These are phyloP conservation scores for Sporisorium reilianum DNA, from an alignment of 1,284 basidiomycete species.

Conservation along the genomic window DNA sequence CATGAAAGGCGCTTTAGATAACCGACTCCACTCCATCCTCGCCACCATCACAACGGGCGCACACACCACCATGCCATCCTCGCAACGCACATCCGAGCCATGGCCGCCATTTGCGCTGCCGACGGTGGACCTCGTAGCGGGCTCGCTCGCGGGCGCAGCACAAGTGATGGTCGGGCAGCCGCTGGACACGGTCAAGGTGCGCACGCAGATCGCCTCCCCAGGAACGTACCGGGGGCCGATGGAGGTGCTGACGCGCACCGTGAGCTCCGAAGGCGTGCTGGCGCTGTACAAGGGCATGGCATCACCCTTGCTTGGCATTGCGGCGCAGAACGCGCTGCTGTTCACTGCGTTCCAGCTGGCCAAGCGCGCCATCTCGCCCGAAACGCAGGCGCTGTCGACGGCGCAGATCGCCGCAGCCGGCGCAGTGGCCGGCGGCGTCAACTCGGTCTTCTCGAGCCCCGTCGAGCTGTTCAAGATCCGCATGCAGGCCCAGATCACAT, in stretches of 20 bases:
- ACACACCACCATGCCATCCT: background rate
- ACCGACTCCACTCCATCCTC: background rate
- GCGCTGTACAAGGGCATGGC: slow-evolving; percentile 76
- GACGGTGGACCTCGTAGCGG: slow-evolving; percentile 50
- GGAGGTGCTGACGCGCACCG: slow-evolving; percentile 47
- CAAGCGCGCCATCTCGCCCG: slow-evolving; percentile 83
- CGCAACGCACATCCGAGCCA: slow-evolving; percentile 4
- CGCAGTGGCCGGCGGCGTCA: slow-evolving; percentile 88
- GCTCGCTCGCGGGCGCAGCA: slow-evolving; percentile 52
- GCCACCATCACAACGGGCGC: background rate
- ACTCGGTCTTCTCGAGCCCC: slow-evolving; percentile 81
- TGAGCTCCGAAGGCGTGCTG: slow-evolving; percentile 41
- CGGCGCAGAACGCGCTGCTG: slow-evolving; percentile 93
- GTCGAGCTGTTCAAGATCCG: slow-evolving; percentile 80
- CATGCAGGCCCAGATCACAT: slow-evolving; percentile 92
- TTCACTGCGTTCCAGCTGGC: slow-evolving; percentile 89
- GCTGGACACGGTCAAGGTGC: slow-evolving; percentile 56
- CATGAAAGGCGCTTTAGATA: slow-evolving; percentile 1
- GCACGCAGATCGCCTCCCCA: slow-evolving; percentile 47
- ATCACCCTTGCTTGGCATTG: slow-evolving; percentile 91
- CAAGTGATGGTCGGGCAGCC: slow-evolving; percentile 62
- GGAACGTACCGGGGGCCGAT: slow-evolving; percentile 52
- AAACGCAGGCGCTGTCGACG: slow-evolving; percentile 81
- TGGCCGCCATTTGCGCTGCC: slow-evolving; percentile 58
- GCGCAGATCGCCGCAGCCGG: slow-evolving; percentile 86